These are phyloP conservation scores for Mycena epipterygia DNA, from an alignment of 768 basidiomycete species.

Conservation along the genomic window DNA sequence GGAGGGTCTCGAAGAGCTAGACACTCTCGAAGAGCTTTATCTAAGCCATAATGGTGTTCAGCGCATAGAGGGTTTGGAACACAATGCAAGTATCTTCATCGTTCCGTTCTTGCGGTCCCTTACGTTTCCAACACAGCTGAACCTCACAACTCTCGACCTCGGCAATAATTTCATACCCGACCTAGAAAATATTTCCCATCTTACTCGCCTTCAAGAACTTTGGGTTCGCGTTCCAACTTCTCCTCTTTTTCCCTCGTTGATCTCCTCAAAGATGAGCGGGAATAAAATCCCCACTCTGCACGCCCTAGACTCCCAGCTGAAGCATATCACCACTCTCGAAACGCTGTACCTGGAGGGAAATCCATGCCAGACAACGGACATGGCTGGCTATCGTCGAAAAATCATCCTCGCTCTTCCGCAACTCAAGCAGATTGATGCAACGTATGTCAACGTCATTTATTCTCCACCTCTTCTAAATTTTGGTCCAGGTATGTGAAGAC, in stretches of 20 bases:
- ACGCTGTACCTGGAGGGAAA: slow-evolving; percentile 97
- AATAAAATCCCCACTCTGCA: slow-evolving; percentile 85
- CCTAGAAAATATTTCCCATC: slow-evolving; percentile 87
- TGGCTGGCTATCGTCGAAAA: slow-evolving; percentile 87
- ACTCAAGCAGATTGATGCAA: slow-evolving; percentile 95
- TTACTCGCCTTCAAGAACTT: slow-evolving; percentile 86
- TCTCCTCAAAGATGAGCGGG: slow-evolving; percentile 78
- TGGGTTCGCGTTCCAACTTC: slow-evolving; percentile 73
- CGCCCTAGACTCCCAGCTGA: slow-evolving; percentile 77
- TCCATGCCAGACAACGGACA: slow-evolving; percentile 88
- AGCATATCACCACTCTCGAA: slow-evolving; percentile 70
- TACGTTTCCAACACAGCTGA: slow-evolving; percentile 51
- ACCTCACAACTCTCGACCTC: slow-evolving; percentile 89
- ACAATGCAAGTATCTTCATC: slow-evolving; percentile 71
- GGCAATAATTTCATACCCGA: slow-evolving; percentile 86
- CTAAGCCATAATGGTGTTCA: slow-evolving; percentile 94
- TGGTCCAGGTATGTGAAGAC: slow-evolving; percentile 33
- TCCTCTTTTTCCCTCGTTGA: background rate
- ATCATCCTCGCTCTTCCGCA: slow-evolving; percentile 91
- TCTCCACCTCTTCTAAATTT: background rate
- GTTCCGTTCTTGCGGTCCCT: background rate
- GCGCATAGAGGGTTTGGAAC: slow-evolving; percentile 85
- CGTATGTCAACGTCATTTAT: slow-evolving; percentile 66
- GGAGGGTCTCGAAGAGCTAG: slow-evolving; percentile 82
- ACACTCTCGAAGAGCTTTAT: slow-evolving; percentile 89